Base-by-base conservation (phyloP, 345 rosid genomes). In the Microcos paniculata region DNA sequence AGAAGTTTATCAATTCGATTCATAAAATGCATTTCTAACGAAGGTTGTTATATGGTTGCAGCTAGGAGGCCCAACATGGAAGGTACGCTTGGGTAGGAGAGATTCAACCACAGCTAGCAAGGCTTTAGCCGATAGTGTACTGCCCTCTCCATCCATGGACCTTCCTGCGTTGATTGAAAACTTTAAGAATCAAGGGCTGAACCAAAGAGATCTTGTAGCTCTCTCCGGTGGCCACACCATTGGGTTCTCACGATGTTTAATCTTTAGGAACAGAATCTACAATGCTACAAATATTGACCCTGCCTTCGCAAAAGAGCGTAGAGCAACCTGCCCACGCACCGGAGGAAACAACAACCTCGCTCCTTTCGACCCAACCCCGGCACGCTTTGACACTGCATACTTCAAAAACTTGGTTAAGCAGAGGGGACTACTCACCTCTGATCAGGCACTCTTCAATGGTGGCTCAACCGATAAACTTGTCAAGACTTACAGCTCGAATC, bases 41-140 rank as follows among this genome's bases (percentile, higher is more conserved):
- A 19, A 6, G 5, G 5, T 19, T 0, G 9, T 19, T 1, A 19
- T 1, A 19, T 48, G 21, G 30, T 24, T 69, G 35, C 84, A 78
- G 87, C 80, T 84, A 6, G 87, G 89, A 16, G 84, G 87, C 5
- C 81, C 84, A 31, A 66, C 79, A 23, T 82, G 85, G 85, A 33
- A 30, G 4, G 87, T 86, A 0, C 40, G 1, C 2, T 35, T 35
- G 40, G 86, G 89, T 0, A 35, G 86, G 51, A 78, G 89, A 48
- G 89, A 86, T 74, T 84, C 87, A 11, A 78, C 77, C 30, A 78
- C 83, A 0, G 87, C 80, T 0, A 76, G 79, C 71, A 68, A 26
- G 15, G 28, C 76, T 3, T 2, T 63, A 0, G 86, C 88, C 1
- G 28, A 80, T 38, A 9, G 0, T 0, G 70, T 80, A 77, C 40